phyloP scores from a whole-genome alignment of 495 filamentous ascomycete species.

The Platismatia glauca region DNA sequence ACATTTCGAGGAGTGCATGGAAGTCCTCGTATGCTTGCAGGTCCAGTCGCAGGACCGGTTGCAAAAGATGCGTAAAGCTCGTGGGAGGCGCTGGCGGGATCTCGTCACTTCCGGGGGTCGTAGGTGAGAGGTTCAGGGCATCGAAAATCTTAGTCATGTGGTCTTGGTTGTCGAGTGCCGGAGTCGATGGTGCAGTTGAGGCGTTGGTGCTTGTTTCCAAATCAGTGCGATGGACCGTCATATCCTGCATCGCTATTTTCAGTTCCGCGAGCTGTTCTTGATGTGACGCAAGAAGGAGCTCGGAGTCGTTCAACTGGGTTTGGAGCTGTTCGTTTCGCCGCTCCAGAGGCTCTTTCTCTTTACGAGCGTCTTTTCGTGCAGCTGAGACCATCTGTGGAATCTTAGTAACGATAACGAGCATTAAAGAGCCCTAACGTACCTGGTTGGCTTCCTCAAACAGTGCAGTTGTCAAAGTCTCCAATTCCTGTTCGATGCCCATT shows the following conservation, averaged over 20 bases:
- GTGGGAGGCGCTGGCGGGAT: conserved; percentile 71
- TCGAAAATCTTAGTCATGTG: conserved; percentile 38
- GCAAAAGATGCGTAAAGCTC: conserved; percentile 72
- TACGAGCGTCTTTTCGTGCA: conserved; percentile 51
- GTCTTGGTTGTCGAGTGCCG: conserved; percentile 37
- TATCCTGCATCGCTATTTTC: conserved; percentile 82
- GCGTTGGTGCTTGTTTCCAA: conserved; percentile 45
- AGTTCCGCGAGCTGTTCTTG: conserved; percentile 90
- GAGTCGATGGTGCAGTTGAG: conserved; percentile 62
- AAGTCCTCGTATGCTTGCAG: conserved; percentile 78
- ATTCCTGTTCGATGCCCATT: conserved; percentile 66
- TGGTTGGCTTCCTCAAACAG: conserved; percentile 93
- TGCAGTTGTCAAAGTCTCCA: conserved; percentile 80
- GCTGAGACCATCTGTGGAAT: conserved; percentile 74
- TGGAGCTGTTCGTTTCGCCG: conserved; percentile 73
- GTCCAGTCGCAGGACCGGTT: conserved; percentile 75
- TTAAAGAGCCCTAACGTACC: conserved; percentile 34
- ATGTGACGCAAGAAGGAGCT: conserved; percentile 75
- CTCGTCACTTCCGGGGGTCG: conserved; percentile 43
- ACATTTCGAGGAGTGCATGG: conserved; percentile 59
- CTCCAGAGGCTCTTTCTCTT: conserved; percentile 64
- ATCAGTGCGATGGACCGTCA: conserved; percentile 66
- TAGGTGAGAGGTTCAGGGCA: conserved; percentile 37
- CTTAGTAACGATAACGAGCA: conserved; percentile 26
- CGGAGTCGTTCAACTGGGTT: conserved; percentile 71